Base-by-base conservation (phyloP, 306 rosid species). In the Vigna hirtella region DNA sequence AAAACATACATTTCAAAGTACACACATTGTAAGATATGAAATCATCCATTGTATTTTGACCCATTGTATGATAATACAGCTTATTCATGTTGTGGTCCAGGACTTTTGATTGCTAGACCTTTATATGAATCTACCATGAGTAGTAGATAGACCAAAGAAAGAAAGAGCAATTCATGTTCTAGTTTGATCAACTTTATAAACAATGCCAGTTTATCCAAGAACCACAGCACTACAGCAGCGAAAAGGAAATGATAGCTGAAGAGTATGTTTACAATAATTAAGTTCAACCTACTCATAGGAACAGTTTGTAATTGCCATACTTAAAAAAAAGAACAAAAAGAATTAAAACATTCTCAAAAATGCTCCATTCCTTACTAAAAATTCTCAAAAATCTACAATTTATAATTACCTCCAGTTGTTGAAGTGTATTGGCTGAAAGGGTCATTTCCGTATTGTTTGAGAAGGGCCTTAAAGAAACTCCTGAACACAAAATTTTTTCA, bases 371-470 rank as follows among this genome's bases (percentile, higher is more conserved):
- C 12, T 67, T 69, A 14, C 66, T 51, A 78, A 38, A 66, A 74
- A 38, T 57, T 52, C 67, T 70, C 45, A 51, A 75, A 34, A 59
- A 22, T 34, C n/a, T 70, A 50, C 24, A 63, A 24, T 26, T 34
- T 70, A 79, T 57, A 79, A 67, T 82, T 83, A 95, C 98, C 98
- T 95, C 98, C 74, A 95, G 83, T 66, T 95, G 98, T 81, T 86
- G 93, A 83, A 95, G 96, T 64, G 98, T 77, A 85, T 95, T 95
- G 74, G 91, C 93, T 5, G 98, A 91, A 70, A 95, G 95, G 80
- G 84, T 79, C 97, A 95, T 90, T 85, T 95, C 97, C 51, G 72
- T 77, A 65, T 90, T 86, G 91, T 84, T 88, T 79, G 92, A 87
- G 53, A 91, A 85, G 61, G 98, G 97, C 87, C 96, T 91, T 74